phyloP scores from a whole-genome alignment of 1,284 basidiomycete genomes.

The Wallemia hederae region DNA sequence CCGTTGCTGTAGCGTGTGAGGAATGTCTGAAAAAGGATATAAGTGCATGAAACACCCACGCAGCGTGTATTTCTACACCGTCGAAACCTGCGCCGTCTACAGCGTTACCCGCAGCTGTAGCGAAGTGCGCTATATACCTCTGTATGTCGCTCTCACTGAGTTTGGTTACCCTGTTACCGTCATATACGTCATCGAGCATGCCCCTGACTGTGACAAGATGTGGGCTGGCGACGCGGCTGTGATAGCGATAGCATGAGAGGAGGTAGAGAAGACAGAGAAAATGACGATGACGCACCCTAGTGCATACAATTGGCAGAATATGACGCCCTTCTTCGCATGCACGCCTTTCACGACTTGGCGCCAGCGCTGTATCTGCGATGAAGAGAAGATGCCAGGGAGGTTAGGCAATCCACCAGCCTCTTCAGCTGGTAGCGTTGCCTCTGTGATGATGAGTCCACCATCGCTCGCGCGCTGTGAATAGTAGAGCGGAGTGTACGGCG shows the following conservation, averaged over 20 bases:
- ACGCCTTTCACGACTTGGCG: conserved; percentile 18
- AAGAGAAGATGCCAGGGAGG: conserved; percentile 19
- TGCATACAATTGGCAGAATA: conserved; percentile 25
- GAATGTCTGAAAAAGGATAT: neutral
- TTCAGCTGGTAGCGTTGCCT: conserved; percentile 17
- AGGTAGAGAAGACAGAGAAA: too few relatives aligned
- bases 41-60: neutral
- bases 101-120: conserved; percentile 22
- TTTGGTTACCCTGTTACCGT: neutral
- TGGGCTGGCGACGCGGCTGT: neutral
- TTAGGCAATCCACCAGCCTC: conserved; percentile 18
- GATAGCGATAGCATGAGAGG: too few relatives aligned
- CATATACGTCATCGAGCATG: neutral
- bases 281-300: conserved; percentile 18
- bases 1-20: neutral
- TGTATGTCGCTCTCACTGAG: neutral
- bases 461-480: conserved; percentile 23
- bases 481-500: conserved; percentile 12
- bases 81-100: conserved; percentile 30
- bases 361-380: conserved; percentile 18
- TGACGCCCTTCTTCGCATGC: conserved; percentile 18
- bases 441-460: conserved; percentile 24
- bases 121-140: neutral
- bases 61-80: conserved; percentile 26
- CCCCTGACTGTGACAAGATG: neutral